Evolutionary conservation across 1,284 basidiomycete genomes (phyloP), one percentile per base, ranked within the genome.

Genomic region (Moesziomyces parantarcticus): DNA sequence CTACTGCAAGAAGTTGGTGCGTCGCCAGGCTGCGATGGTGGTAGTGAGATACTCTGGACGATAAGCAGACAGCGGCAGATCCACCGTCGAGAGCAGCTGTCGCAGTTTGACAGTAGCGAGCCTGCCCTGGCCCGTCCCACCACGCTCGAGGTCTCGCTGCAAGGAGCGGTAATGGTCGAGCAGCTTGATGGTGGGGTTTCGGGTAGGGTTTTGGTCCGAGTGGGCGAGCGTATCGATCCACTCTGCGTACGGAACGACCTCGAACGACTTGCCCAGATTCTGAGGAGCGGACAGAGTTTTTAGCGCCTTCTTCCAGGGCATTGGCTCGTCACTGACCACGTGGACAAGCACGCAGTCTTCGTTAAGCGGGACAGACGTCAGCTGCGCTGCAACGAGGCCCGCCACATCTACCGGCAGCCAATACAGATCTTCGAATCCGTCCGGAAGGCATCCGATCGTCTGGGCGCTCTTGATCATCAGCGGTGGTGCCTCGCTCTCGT

Each of bases 201-300:
- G 79, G 0, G 55, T 79, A n/a, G 86, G 85, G 36, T 88, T 60
- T 0, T 83, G 75, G 39, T 87, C 84, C 18, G 85, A 86, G 39
- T 79, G 77, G 0, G 83, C 84, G 32, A 89, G 80, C 0, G 81
- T 76, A 40, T 84, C 79, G 14, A 89, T 77, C 88, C 90, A 78
- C 86, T 87, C 60, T 82, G 85, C 55, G 88, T 88, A 61, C 86
- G 91, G 88, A 25, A 93, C 91, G 39, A 90, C 88, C 76, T 94
- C 90, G 72, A 94, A 89, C 22, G 83, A 89, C 79, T 93, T 89
- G 14, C 91, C 92, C 53, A 87, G 86, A 13, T 88, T 84, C 20
- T 86, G 81, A 42, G 61, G 52, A 10, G 39, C 29, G 14, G 58
- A 56, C 2, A 92, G 87, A 54, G 92, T 88, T 25, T 88, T 85